Evolutionary conservation across 306 rosid species (phyloP).

Genomic region (Begonia masoniana): DNA sequence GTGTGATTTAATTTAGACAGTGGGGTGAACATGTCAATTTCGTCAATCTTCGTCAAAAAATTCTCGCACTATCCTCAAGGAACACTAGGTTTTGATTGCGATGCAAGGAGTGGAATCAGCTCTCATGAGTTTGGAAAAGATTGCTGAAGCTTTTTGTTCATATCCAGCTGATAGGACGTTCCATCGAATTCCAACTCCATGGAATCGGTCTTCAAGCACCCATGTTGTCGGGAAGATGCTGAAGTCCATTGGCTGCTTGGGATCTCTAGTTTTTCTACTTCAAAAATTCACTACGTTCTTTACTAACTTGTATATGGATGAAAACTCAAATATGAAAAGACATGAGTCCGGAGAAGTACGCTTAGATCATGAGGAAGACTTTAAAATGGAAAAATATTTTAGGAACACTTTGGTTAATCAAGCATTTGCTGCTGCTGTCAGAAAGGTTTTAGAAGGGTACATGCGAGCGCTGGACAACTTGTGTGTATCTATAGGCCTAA

Average conservation of each 20-base stretch:
- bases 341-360: slow-evolving; percentile 1
- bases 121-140: slow-evolving; percentile 40
- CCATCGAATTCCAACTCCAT: slow-evolving; percentile 48
- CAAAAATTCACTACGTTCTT: slow-evolving; percentile 44
- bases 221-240: slow-evolving; percentile 58
- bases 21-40: background rate
- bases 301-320: slow-evolving; percentile 17
- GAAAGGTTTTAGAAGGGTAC: slow-evolving; percentile 74
- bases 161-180: slow-evolving; percentile 61
- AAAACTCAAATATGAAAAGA: slow-evolving; percentile 3
- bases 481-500: slow-evolving; percentile 43
- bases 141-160: slow-evolving; percentile 42
- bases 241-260: slow-evolving; percentile 46
- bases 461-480: slow-evolving; percentile 48
- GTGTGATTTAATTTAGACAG: too few relatives aligned
- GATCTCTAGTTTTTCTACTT: slow-evolving; percentile 57
- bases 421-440: slow-evolving; percentile 78
- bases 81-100: slow-evolving; percentile 25
- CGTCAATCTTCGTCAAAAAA: too few relatives aligned
- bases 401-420: slow-evolving; percentile 68
- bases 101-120: slow-evolving; percentile 66
- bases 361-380: slow-evolving; percentile 16
- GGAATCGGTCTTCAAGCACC: slow-evolving; percentile 74
- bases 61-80: too few relatives aligned
- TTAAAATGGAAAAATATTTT: slow-evolving; percentile 13